Conservation (phyloP, 441 rosid genomes). For the Adansonia rubrostipa region DNA sequence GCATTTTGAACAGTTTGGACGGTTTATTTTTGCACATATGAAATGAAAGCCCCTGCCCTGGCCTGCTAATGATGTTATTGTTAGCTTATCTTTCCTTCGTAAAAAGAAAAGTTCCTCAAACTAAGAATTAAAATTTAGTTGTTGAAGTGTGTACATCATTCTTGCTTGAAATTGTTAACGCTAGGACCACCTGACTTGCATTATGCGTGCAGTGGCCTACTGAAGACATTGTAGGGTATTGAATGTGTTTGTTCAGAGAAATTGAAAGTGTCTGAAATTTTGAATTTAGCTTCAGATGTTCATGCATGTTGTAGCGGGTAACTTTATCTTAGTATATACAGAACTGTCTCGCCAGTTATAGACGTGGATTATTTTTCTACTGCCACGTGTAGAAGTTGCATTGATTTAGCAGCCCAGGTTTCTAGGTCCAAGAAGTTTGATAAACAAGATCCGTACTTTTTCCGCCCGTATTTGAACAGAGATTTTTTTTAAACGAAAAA, state of each 20-base stretch:
- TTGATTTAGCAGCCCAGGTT: neutral
- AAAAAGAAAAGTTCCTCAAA: neutral
- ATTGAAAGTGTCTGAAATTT: neutral
- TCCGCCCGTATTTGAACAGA: neutral
- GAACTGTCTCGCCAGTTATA: neutral
- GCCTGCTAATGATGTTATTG: slow-evolving; percentile 11
- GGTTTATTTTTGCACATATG: neutral
- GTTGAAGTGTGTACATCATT: slow-evolving; percentile 14
- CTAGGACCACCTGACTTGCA: slow-evolving; percentile 7
- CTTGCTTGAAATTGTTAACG: neutral
- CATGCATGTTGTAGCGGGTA: neutral
- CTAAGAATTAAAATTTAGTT: neutral
- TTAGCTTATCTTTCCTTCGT: neutral
- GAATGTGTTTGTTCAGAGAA: neutral
- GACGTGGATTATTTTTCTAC: neutral
- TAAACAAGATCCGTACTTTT: neutral
- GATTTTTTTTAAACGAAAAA: neutral
- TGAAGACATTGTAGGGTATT: neutral
- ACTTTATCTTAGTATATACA: neutral
- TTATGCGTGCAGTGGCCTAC: neutral
- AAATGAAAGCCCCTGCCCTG: neutral
- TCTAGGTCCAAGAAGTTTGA: neutral
- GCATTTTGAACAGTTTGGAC: neutral
- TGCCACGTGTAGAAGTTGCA: neutral
- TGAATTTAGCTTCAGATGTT: neutral